Conservation (phyloP, 371 early-diverging fungal genomes). For the Rhizopus stolonifer region DNA sequence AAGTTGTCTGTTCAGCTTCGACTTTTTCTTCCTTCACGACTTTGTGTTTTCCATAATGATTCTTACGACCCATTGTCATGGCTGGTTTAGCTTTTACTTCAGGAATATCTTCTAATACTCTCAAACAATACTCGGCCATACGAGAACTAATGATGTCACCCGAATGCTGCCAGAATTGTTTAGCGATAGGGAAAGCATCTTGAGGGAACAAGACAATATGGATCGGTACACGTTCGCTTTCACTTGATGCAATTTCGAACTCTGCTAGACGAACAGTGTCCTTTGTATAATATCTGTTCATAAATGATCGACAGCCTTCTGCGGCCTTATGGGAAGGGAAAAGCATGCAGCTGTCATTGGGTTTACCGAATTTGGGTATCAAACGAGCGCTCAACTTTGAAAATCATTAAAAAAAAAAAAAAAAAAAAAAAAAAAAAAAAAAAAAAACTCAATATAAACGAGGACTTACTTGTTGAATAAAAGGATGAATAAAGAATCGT, state of each 20-base stretch:
- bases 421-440: too few species aligned
- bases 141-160: slow-evolving; percentile 90
- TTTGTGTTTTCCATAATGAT: slow-evolving; percentile 38
- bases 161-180: slow-evolving; percentile 94
- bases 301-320: slow-evolving; percentile 68
- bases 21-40: neutral
- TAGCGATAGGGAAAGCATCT: slow-evolving; percentile 69
- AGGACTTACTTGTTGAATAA: slow-evolving; percentile 65
- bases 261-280: slow-evolving; percentile 63
- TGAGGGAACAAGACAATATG: slow-evolving; percentile 76
- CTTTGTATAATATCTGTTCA: slow-evolving; percentile 47
- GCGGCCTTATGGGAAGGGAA: slow-evolving; percentile 75
- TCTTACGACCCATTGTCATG: too few species aligned
- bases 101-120: too few species aligned
- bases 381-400: slow-evolving; percentile 45
- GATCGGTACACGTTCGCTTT: slow-evolving; percentile 47
- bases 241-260: slow-evolving; percentile 50
- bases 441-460: too few species aligned
- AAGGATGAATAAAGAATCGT: slow-evolving; percentile 83
- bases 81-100: too few species aligned
- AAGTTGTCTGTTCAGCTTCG: slow-evolving; percentile 59
- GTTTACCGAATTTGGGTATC: slow-evolving; percentile 66
- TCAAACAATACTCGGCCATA: slow-evolving; percentile 80
- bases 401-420: neutral
- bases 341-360: slow-evolving; percentile 66